Conservation (phyloP, 2,329 filamentous ascomycete species). For the Sporothrix dimorphospora region DNA sequence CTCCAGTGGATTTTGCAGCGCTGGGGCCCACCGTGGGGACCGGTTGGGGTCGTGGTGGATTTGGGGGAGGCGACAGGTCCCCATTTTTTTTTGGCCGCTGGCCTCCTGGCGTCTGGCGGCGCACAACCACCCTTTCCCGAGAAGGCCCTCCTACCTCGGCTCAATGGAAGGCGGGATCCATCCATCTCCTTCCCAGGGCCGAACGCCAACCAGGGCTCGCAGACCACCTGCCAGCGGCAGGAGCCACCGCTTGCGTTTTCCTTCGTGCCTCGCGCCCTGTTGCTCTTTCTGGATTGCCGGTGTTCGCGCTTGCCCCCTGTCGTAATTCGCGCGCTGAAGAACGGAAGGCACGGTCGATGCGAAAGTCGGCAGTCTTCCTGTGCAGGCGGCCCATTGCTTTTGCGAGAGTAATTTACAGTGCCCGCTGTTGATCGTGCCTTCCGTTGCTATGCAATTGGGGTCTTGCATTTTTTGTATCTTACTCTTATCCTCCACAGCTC, state of each 20-base stretch:
- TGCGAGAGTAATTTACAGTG: not conserved
- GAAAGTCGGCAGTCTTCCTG: slow-evolving; percentile 5
- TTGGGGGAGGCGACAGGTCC: slow-evolving; percentile 18
- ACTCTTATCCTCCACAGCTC: not conserved
- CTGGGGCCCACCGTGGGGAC: not conserved
- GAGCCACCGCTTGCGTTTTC: not conserved
- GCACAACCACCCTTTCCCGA: slow-evolving; percentile 15
- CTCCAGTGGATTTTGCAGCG: no score
- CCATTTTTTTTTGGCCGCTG: slow-evolving; percentile 16
- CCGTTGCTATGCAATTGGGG: not conserved
- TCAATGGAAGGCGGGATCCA: slow-evolving; percentile 29
- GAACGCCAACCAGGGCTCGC: not conserved
- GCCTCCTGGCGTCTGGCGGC: not conserved
- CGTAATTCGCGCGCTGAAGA: not conserved
- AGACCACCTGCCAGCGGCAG: not conserved
- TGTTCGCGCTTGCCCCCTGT: not conserved
- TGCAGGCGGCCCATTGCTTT: not conserved
- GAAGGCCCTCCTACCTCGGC: slow-evolving; percentile 28
- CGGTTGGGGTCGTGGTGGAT: not conserved
- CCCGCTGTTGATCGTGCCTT: not conserved
- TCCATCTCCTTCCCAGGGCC: not conserved
- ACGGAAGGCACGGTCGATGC: slow-evolving; percentile 17
- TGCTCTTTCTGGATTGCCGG: slow-evolving; percentile 10
- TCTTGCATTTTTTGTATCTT: not conserved
- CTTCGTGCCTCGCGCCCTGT: not conserved